Percentiles rank a stretch among this genome's conserved stretches.
Evolutionary conservation across 108 stramenopile genomes (phyloP).

Genomic region (Cyclotella atomus): DNA sequence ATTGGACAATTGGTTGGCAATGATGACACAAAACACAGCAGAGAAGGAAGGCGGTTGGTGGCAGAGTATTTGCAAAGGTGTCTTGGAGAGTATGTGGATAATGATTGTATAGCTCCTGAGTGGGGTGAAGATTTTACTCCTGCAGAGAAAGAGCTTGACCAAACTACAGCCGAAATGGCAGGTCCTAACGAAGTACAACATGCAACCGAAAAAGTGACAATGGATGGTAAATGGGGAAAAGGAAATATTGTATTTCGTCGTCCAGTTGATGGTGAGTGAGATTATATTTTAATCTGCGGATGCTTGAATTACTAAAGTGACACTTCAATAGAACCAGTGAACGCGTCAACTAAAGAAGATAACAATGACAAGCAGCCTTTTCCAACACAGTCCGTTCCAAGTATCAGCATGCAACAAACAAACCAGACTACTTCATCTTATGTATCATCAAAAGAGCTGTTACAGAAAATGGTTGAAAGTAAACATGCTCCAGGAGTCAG

Average conservation of each 20-base stretch:
- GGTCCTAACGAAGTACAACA: not conserved
- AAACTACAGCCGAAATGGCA: not conserved
- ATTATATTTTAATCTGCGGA: not conserved
- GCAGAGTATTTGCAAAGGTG: slow-evolving; percentile 75
- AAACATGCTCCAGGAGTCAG: slow-evolving; percentile 83
- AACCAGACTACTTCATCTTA: not conserved
- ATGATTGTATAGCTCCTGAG: slow-evolving; percentile 69
- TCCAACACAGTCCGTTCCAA: not conserved
- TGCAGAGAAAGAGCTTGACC: slow-evolving; percentile 8
- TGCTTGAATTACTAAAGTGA: not conserved
- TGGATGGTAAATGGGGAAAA: slow-evolving; percentile 11
- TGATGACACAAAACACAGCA: slow-evolving; percentile 48
- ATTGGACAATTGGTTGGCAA: slow-evolving; percentile 78
- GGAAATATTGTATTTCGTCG: slow-evolving; percentile 68
- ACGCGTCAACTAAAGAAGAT: slow-evolving; percentile 4
- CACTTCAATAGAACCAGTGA: not conserved
- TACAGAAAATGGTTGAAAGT: slow-evolving; percentile 55
- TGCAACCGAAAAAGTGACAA: slow-evolving; percentile 4
- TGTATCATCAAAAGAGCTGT: slow-evolving; percentile 30
- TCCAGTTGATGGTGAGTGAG: slow-evolving; percentile 29
- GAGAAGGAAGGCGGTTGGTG: slow-evolving; percentile 52
- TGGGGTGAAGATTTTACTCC: slow-evolving; percentile 61
- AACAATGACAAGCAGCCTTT: not conserved
- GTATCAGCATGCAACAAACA: not conserved
- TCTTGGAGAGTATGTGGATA: slow-evolving; percentile 72